Evolutionary conservation across 2,329 filamentous ascomycete species (phyloP).

Genomic region (Cladosporium oxysporum): DNA sequence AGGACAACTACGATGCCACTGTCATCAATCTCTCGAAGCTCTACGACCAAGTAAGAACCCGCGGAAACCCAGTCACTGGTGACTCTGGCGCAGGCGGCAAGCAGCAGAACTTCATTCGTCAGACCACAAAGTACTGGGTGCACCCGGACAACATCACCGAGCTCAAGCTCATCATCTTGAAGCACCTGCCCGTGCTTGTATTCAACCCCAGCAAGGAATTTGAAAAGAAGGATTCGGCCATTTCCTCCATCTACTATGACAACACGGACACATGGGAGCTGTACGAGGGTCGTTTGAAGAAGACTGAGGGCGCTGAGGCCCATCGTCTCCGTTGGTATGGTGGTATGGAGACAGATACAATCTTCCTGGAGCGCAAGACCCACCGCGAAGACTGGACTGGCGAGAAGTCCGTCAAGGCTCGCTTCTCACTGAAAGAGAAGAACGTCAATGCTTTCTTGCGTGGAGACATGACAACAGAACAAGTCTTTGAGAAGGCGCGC

Average conservation of each 20-base stretch:
- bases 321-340: slow-evolving; percentile 97
- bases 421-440: slow-evolving; percentile 95
- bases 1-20: slow-evolving; percentile 96
- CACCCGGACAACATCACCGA: slow-evolving; percentile 98
- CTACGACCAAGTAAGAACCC: slow-evolving; percentile 90
- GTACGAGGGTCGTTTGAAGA: slow-evolving; percentile 92
- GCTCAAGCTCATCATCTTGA: slow-evolving; percentile 94
- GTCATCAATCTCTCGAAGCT: slow-evolving; percentile 92
- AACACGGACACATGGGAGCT: slow-evolving; percentile 92
- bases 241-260: slow-evolving; percentile 98
- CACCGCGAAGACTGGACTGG: slow-evolving; percentile 99
- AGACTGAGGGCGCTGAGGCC: slow-evolving; percentile 95
- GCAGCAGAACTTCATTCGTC: slow-evolving; percentile 93
- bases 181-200: slow-evolving; percentile 94
- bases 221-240: slow-evolving; percentile 83
- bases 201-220: slow-evolving; percentile 99
- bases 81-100: slow-evolving; percentile 87
- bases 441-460: slow-evolving; percentile 88
- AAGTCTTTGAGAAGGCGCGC: slow-evolving; percentile 94
- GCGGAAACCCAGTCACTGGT: slow-evolving; percentile 88
- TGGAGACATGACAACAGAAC: slow-evolving; percentile 79
- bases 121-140: slow-evolving; percentile 99
- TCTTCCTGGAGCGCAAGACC: slow-evolving; percentile 96
- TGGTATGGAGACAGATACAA: slow-evolving; percentile 90
- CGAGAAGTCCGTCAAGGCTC: slow-evolving; percentile 97